These are phyloP conservation scores for Fusarium sp. DNA, from an alignment of 2,329 filamentous ascomycete genomes.

Conservation along the genomic window DNA sequence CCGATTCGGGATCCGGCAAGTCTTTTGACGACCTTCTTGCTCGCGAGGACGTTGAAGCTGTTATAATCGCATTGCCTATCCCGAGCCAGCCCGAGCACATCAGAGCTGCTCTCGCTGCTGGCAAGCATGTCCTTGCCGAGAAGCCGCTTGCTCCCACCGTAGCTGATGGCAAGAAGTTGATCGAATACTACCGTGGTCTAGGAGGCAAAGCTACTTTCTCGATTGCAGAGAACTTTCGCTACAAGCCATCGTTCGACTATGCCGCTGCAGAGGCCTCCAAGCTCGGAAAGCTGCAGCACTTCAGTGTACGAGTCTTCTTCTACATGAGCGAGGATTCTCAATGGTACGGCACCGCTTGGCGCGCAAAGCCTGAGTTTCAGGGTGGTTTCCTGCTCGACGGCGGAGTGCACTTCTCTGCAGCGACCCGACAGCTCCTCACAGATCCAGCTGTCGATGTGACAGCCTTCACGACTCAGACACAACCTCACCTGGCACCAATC, in stretches of 20 bases:
- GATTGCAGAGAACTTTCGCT: slow-evolving; percentile 80
- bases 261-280: slow-evolving; percentile 59
- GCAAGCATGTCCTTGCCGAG: slow-evolving; percentile 76
- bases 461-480: slow-evolving; percentile 64
- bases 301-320: slow-evolving; percentile 53
- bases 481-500: slow-evolving; percentile 68
- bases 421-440: slow-evolving; percentile 64
- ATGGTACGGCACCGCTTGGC: slow-evolving; percentile 67
- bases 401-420: slow-evolving; percentile 77
- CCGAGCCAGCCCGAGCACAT: slow-evolving; percentile 66
- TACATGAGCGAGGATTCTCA: slow-evolving; percentile 51
- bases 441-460: slow-evolving; percentile 57
- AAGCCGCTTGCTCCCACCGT: slow-evolving; percentile 74
- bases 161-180: slow-evolving; percentile 52
- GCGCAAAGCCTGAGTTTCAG: slow-evolving; percentile 74
- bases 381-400: slow-evolving; percentile 81
- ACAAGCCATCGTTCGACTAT: slow-evolving; percentile 62
- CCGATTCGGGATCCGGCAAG: slow-evolving; percentile 58
- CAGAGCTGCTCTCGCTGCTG: slow-evolving; percentile 66
- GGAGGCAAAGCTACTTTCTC: slow-evolving; percentile 55
- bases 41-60: slow-evolving; percentile 62
- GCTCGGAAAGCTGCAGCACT: slow-evolving; percentile 53
- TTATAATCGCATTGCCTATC: slow-evolving; percentile 72
- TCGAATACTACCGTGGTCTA: slow-evolving; percentile 47
- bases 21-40: slow-evolving; percentile 61